Evolutionary conservation across 371 early-diverging fungal species (phyloP).

Genomic region (Saksenaea oblongispora): DNA sequence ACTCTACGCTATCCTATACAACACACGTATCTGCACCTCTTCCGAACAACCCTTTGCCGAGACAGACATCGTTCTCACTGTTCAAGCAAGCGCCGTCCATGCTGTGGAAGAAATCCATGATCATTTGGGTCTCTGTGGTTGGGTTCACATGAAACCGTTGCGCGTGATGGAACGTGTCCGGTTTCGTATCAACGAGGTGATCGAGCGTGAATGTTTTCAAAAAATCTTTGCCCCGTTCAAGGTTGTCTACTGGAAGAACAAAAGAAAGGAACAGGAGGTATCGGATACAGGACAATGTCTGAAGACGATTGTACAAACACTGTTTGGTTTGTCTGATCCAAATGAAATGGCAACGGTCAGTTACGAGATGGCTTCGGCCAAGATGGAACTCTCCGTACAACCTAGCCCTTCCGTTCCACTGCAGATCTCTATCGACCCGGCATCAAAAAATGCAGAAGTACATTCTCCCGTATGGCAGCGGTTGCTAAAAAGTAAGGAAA

Average conservation of each 20-base stretch:
- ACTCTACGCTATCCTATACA: conserved; percentile 44
- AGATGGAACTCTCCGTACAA: background rate
- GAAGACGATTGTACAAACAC: conserved; percentile 30
- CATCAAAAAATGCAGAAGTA: too few relatives aligned
- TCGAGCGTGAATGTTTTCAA: conserved; percentile 42
- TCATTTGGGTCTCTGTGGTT: conserved; percentile 9
- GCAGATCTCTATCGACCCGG: background rate
- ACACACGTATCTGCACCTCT: conserved; percentile 29
- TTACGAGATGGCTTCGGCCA: background rate
- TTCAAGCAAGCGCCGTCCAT: conserved; percentile 38
- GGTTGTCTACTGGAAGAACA: background rate
- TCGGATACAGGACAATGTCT: conserved; percentile 22
- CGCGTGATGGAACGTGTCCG: conserved; percentile 28
- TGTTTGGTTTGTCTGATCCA: conserved; percentile 20
- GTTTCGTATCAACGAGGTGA: conserved; percentile 39
- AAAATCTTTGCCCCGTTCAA: conserved; percentile 44
- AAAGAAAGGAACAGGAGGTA: conserved; percentile 16
- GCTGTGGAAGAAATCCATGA: conserved; percentile 30
- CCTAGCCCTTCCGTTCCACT: too few relatives aligned
- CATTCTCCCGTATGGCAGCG: too few relatives aligned
- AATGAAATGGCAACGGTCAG: background rate
- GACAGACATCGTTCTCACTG: conserved; percentile 44
- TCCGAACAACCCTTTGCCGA: conserved; percentile 23
- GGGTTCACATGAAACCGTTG: conserved; percentile 41
- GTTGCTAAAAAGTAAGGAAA: background rate